phyloP scores from a whole-genome alignment of 352 stramenopile genomes.

The Phytophthora pseudosyringae region DNA sequence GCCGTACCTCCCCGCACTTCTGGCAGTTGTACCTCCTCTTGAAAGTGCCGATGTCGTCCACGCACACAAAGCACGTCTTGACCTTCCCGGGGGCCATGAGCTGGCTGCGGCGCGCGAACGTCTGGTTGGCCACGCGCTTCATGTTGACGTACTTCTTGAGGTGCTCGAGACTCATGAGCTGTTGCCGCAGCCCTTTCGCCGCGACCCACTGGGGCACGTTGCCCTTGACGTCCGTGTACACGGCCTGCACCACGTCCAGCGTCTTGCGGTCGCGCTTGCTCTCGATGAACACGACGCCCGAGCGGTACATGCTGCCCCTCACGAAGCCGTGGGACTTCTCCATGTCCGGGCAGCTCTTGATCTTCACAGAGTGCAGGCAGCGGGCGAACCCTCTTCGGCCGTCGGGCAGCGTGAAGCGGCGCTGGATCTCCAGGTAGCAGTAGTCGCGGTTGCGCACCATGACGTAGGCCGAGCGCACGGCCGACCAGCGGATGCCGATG shows the following conservation, averaged over 20 bases:
- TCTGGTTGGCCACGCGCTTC: constrained; percentile 80
- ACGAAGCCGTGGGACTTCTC: constrained; percentile 83
- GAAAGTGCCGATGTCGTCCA: constrained; percentile 84
- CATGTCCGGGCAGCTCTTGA: constrained; percentile 85
- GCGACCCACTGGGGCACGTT: constrained; percentile 79
- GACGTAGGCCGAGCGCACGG: constrained; percentile 71
- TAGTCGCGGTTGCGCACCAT: constrained; percentile 81
- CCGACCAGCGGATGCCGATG: constrained; percentile 82
- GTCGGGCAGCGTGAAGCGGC: constrained; percentile 64
- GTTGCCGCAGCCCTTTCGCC: constrained; percentile 57
- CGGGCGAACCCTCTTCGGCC: constrained; percentile 69
- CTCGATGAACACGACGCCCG: constrained; percentile 80
- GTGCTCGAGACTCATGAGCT: constrained; percentile 78
- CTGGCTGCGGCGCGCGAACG: constrained; percentile 68
- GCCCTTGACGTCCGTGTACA: constrained; percentile 84
- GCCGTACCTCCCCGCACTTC: constrained; percentile 78
- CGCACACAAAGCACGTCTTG: constrained; percentile 84
- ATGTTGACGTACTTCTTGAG: constrained; percentile 85
- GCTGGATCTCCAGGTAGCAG: constrained; percentile 81
- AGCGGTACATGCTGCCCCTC: constrained; percentile 84
- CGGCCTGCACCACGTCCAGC: constrained; percentile 79
- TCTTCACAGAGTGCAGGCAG: constrained; percentile 87
- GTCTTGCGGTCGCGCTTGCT: constrained; percentile 75
- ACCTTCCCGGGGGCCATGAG: constrained; percentile 70
- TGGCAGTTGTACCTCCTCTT: constrained; percentile 86